Evolutionary conservation across 768 basidiomycete genomes (phyloP).

Genomic region (Termitomyces sp.): DNA sequence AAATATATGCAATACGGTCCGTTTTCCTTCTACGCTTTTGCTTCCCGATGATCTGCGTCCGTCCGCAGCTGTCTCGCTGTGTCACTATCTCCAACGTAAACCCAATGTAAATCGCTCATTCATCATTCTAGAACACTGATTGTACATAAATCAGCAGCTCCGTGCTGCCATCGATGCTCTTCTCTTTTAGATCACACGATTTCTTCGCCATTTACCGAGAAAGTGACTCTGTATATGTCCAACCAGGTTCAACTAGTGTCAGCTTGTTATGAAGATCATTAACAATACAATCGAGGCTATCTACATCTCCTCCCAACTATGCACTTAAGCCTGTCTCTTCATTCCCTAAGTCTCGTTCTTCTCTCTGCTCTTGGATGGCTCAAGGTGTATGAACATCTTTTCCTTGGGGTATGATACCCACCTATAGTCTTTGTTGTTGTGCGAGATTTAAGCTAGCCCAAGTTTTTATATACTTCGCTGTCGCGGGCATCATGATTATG

Average conservation of each 20-base stretch:
- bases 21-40: not conserved
- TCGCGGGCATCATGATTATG: not conserved
- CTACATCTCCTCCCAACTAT: not conserved
- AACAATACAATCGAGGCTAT: not conserved
- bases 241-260: not conserved
- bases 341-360: not conserved
- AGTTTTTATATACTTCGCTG: not conserved
- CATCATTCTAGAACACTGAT: not conserved
- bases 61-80: not conserved
- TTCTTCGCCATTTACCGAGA: not conserved
- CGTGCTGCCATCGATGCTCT: not conserved
- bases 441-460: not conserved
- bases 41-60: not conserved
- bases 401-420: not conserved
- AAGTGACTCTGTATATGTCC: not conserved
- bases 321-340: not conserved
- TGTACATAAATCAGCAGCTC: not conserved
- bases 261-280: not conserved
- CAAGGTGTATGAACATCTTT: not conserved
- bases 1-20: not conserved
- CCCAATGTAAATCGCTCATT: no score
- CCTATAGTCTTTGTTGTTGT: not conserved
- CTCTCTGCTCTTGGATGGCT: not conserved
- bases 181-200: not conserved
- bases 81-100: not conserved